Conservation (phyloP, 208 protist species). For the Strigomonas culicis region DNA sequence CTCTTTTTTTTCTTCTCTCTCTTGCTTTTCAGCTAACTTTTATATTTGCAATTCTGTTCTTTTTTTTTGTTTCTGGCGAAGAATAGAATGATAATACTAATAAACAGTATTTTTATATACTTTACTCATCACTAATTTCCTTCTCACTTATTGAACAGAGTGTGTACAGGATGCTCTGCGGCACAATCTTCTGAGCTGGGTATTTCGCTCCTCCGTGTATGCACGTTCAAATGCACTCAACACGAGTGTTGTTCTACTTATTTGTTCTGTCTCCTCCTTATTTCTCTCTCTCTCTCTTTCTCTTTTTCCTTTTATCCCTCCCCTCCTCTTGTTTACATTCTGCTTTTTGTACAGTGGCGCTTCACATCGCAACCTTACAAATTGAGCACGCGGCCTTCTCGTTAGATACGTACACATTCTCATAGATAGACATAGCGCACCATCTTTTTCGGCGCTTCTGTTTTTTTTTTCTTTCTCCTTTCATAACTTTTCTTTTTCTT, state of each 20-base stretch:
- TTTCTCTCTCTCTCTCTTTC: background rate
- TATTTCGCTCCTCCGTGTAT: background rate
- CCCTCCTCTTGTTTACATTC: background rate
- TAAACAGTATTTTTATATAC: background rate
- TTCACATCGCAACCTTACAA: background rate
- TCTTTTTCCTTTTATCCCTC: background rate
- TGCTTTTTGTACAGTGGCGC: background rate
- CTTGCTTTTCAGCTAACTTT: background rate
- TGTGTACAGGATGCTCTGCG: background rate
- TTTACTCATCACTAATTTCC: background rate
- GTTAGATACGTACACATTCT: background rate
- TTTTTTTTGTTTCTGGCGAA: conserved; percentile 8
- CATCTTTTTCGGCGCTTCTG: conserved; percentile 1
- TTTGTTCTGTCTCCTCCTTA: no score
- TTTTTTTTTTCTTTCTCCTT: conserved; percentile 7
- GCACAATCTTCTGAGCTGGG: background rate
- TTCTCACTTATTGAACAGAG: conserved; percentile 1
- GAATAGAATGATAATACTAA: background rate
- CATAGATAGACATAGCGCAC: background rate
- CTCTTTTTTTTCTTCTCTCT: background rate
- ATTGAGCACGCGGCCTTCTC: background rate
- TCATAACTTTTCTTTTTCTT: conserved; percentile 5
- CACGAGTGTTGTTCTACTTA: no score
- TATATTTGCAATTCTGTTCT: background rate
- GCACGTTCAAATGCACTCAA: no score